Evolutionary conservation across 139 green algal species (phyloP).

Genomic region (Chlorella sp.): DNA sequence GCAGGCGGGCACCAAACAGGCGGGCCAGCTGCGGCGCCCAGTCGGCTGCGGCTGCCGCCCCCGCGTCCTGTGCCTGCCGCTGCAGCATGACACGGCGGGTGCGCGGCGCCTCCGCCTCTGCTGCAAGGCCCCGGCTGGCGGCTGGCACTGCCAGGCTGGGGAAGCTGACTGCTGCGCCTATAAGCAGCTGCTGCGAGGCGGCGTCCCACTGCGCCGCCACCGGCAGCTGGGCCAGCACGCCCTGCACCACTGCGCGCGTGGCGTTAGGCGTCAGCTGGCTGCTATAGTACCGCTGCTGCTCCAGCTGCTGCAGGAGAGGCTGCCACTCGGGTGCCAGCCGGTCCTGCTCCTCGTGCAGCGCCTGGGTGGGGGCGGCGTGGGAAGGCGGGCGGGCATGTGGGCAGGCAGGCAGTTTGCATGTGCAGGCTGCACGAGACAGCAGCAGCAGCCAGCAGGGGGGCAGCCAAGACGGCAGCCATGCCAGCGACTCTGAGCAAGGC

Average conservation of each 20-base stretch:
- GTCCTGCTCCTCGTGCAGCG: constrained; percentile 10
- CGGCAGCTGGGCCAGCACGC: neutral
- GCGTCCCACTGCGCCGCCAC: neutral
- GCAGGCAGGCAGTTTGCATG: neutral
- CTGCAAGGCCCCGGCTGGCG: neutral
- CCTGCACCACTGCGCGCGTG: neutral
- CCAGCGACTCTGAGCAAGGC: too few species aligned
- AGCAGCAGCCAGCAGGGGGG: neutral
- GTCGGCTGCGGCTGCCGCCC: constrained; percentile 33
- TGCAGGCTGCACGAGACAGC: neutral
- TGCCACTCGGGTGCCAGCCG: constrained; percentile 46
- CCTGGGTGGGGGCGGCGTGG: neutral
- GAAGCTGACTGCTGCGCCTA: constrained; percentile 27
- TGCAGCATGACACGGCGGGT: constrained; percentile 10
- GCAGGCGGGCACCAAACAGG: neutral
- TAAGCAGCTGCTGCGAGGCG: neutral
- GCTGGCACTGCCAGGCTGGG: constrained; percentile 5
- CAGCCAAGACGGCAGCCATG: too few species aligned
- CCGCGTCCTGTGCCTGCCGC: constrained; percentile 9
- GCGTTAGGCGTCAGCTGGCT: neutral
- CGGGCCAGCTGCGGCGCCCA: constrained; percentile 18
- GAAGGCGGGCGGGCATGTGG: neutral
- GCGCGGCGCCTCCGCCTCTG: neutral
- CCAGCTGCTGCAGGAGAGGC: constrained; percentile 1
- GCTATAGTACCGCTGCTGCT: neutral